These are phyloP conservation scores for Globomyces sp. DNA, from an alignment of 371 early-diverging fungal genomes.

Conservation along the genomic window DNA sequence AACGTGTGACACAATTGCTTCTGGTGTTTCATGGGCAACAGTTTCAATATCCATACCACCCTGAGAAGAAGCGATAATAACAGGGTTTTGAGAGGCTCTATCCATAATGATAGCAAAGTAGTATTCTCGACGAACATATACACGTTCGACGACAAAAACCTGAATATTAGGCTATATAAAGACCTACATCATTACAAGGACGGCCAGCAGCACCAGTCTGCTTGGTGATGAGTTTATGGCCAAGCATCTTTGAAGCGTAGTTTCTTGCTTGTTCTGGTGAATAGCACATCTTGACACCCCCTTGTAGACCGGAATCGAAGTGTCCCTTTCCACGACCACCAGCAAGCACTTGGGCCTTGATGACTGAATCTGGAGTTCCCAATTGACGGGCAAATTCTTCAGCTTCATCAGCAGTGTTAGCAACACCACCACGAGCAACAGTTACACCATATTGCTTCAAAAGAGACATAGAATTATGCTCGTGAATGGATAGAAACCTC, in stretches of 20 bases:
- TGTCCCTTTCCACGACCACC: slow-evolving; percentile 99
- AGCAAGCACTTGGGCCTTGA: slow-evolving; percentile 98
- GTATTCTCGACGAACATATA: slow-evolving; percentile 93
- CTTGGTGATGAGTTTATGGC: slow-evolving; percentile 95
- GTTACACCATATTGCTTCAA: slow-evolving; percentile 90
- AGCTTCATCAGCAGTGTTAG: slow-evolving; percentile 87
- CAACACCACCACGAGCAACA: slow-evolving; percentile 86
- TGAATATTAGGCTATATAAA: slow-evolving; percentile 21
- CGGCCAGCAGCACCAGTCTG: slow-evolving; percentile 97
- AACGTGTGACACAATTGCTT: slow-evolving; percentile 83
- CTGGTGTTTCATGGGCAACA: slow-evolving; percentile 92
- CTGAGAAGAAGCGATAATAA: slow-evolving; percentile 91
- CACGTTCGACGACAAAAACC: slow-evolving; percentile 93
- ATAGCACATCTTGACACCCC: slow-evolving; percentile 91
- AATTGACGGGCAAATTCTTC: slow-evolving; percentile 79
- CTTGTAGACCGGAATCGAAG: slow-evolving; percentile 90
- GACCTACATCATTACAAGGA: slow-evolving; percentile 80
- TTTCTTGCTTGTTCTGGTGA: slow-evolving; percentile 85
- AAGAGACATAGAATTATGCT: slow-evolving; percentile 91
- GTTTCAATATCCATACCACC: slow-evolving; percentile 98
- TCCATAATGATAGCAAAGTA: slow-evolving; percentile 98
- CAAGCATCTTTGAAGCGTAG: slow-evolving; percentile 94
- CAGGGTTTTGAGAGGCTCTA: slow-evolving; percentile 89
- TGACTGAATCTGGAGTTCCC: slow-evolving; percentile 84
- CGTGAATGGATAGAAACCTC: slow-evolving; percentile 93